A percentile compares a stretch with the other conserved stretches of the same genome.
phyloP scores from a whole-genome alignment of 1,284 basidiomycete species.

The Somion occarium region DNA sequence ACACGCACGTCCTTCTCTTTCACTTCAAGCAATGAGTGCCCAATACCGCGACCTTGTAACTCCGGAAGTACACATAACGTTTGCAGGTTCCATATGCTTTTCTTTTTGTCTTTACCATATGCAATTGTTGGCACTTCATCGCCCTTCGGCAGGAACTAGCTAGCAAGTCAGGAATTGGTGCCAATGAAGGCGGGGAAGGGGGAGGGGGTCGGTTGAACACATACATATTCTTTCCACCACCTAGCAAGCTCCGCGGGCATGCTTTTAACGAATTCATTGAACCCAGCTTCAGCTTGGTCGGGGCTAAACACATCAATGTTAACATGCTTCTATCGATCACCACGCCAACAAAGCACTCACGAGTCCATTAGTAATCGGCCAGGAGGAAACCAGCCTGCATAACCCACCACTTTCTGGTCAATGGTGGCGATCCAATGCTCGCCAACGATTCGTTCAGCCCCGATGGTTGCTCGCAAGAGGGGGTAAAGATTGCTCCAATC shows the following conservation, averaged over 20 bases:
- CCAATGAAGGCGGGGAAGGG: too few species aligned
- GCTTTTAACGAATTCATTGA: not conserved
- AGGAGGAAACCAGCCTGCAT: slow-evolving; percentile 1
- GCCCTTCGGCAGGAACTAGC: not conserved
- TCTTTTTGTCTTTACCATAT: not conserved
- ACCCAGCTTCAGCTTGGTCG: not conserved
- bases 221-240: not conserved
- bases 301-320: not conserved
- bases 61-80: not conserved
- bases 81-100: slow-evolving; percentile 2
- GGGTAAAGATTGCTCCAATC: not conserved
- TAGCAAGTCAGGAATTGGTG: too few species aligned
- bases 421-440: not conserved
- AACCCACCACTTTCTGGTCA: not conserved
- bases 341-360: not conserved
- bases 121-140: not conserved
- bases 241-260: not conserved
- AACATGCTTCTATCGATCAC: too few species aligned
- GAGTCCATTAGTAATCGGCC: not conserved
- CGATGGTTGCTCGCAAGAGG: not conserved
- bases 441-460: not conserved
- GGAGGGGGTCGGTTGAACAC: too few species aligned
- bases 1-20: slow-evolving; percentile 3
- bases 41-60: slow-evolving; percentile 2
- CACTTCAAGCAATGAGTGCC: not conserved